Evolutionary conservation across 1,284 basidiomycete species (phyloP).

Genomic region (Cryptococcus hybrid): DNA sequence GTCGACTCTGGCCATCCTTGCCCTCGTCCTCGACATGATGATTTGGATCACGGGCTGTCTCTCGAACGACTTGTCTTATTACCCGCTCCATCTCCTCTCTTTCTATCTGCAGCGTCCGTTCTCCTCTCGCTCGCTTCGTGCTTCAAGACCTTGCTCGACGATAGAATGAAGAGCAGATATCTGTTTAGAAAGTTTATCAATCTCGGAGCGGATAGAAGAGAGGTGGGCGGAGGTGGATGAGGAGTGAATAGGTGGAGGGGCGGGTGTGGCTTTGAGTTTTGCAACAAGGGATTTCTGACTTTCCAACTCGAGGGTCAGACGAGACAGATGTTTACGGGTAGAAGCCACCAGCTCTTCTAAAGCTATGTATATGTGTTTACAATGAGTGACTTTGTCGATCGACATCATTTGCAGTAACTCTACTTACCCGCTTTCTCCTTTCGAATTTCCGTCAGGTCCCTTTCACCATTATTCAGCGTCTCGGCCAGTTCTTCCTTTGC

Average conservation of each 20-base stretch:
- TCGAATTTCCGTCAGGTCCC: too few species aligned
- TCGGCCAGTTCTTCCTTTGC: conserved; percentile 31
- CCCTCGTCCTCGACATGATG: neutral
- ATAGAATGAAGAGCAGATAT: conserved; percentile 75
- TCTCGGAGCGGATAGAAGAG: conserved; percentile 52
- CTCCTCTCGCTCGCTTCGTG: conserved; percentile 54
- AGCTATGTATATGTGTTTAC: conserved; percentile 51
- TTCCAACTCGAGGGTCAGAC: conserved; percentile 71
- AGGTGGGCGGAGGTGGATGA: conserved; percentile 54
- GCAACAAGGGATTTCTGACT: conserved; percentile 63
- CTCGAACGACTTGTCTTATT: conserved; percentile 18
- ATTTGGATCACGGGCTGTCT: conserved; percentile 13
- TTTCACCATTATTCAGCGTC: too few species aligned
- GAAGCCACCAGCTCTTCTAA: conserved; percentile 71
- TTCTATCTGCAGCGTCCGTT: conserved; percentile 16
- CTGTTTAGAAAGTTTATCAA: conserved; percentile 65
- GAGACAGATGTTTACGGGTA: conserved; percentile 67
- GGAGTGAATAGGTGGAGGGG: conserved; percentile 8
- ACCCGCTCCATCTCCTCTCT: conserved; percentile 33
- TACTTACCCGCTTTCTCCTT: too few species aligned
- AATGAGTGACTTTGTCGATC: too few species aligned
- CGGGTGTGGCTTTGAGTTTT: conserved; percentile 56
- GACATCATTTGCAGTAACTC: too few species aligned
- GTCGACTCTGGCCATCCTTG: too few species aligned
- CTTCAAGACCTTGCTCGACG: conserved; percentile 75